Percentiles rank a stretch among this genome's conserved stretches.
Evolutionary conservation across 1,284 basidiomycete species (phyloP).

Genomic region (Retiboletus fuscus): DNA sequence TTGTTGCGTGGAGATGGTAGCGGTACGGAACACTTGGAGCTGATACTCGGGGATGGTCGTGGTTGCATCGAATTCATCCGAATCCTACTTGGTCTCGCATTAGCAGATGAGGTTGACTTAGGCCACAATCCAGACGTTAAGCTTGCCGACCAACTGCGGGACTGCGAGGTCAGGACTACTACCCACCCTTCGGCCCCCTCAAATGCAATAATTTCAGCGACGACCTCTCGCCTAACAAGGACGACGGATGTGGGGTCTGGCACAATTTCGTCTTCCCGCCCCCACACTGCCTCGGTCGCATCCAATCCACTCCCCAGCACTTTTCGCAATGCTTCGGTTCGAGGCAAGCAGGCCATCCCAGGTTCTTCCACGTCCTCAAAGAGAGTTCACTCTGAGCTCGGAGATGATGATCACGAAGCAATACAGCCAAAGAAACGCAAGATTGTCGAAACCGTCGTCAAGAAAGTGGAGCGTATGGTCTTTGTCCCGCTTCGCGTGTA

Average conservation of each 20-base stretch:
- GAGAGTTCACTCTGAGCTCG: conserved; percentile 8
- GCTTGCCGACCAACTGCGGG: not conserved
- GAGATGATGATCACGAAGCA: not conserved
- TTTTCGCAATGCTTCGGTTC: not conserved
- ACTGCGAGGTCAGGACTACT: not conserved
- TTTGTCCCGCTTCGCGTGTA: conserved; percentile 18
- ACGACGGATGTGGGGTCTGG: not conserved
- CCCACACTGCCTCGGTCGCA: not conserved
- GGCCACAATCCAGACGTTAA: not conserved
- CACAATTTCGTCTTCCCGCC: not conserved
- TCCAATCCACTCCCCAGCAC: not conserved
- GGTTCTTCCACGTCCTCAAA: conserved; percentile 1
- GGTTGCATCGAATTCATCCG: conserved; percentile 34
- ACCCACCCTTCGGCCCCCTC: not conserved
- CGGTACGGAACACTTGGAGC: conserved; percentile 27
- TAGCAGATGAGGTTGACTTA: too few relatives aligned
- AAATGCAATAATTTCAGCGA: not conserved
- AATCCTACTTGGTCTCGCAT: conserved; percentile 12
- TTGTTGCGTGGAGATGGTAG: too few relatives aligned
- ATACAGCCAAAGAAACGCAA: conserved; percentile 9
- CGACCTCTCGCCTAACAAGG: not conserved
- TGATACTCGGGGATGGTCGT: conserved; percentile 22
- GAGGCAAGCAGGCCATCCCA: not conserved
- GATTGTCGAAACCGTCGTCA: not conserved
- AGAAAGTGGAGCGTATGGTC: too few relatives aligned